Base-by-base conservation (phyloP, 2,329 filamentous ascomycete genomes). In the Penicillium psychrosexuale region DNA sequence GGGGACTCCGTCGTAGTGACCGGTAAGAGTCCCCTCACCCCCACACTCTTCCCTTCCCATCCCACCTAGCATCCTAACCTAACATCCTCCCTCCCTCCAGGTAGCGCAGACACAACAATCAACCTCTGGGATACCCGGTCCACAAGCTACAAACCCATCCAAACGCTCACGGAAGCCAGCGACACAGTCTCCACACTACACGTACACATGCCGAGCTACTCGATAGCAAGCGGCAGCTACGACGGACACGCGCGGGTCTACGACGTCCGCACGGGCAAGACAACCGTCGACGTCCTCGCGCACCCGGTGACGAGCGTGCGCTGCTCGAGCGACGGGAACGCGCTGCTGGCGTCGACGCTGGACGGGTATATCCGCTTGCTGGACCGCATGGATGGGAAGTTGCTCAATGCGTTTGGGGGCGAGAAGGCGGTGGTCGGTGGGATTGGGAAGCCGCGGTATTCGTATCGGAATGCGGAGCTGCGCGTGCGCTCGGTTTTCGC, bases 231-330 rank as follows among this genome's bases (percentile, higher is more conserved):
- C 1, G 91, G 88, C 0, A 92, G 90, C 70, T 90, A 96, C 53
- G 93, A 97, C 74, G 92, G 92, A 2, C 80, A 88, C 55, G 84
- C 95, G 1, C 79, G 93, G 51, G 81, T 81, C 56, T 97, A 97
- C 75, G 93, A 97, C 75, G 75, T 96, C 38, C 81, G 91, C 51
- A 88, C 84, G 80, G 92, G 92, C 0, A 79, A 78, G 49, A 80
- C 86, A 46, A 83, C 84, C 5, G 84, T 83, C 1, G 91, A 96
- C 74, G 84, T 90, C 1, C 76, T 94, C 24, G 74, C 71, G 38
- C 75, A 79, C 56, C 78, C 82, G 3, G 88, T 96, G n/a, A 96
- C 91, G 8, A 91, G 87, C 71, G 70, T 97, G 53, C 77, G 77
- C 39, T 76, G 89, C 47, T 88, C 89, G 2, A 81, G 81, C 49